phyloP scores from a whole-genome alignment of 148 eudicot species.

The Rhododendron ferrugineum region DNA sequence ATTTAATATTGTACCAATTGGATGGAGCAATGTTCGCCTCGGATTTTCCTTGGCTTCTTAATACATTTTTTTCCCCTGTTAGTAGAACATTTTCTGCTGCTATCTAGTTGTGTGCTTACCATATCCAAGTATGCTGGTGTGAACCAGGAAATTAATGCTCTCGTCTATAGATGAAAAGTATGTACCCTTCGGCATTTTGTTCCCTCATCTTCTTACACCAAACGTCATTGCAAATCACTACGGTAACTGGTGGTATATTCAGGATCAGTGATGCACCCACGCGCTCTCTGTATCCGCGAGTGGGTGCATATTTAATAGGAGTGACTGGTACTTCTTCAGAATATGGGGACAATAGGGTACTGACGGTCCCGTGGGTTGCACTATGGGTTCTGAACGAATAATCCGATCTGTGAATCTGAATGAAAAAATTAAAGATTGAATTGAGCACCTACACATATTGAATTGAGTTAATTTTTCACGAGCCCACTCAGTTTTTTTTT shows the following conservation, averaged over 20 bases:
- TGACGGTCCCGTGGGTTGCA: rapidly evolving
- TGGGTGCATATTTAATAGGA: not conserved
- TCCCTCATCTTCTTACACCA: not conserved
- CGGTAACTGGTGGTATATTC: not conserved
- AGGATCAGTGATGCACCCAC: not conserved
- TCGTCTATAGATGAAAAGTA: not conserved
- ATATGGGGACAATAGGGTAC: too few relatives aligned
- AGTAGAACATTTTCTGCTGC: not conserved
- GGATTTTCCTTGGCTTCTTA: not conserved
- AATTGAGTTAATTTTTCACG: too few relatives aligned
- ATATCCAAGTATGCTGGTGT: not conserved
- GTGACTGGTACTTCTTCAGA: not conserved
- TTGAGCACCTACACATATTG: too few relatives aligned
- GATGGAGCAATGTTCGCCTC: not conserved
- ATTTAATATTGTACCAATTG: conserved; percentile 7
- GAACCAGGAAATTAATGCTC: not conserved
- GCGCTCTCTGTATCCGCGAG: not conserved
- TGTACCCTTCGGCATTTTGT: not conserved
- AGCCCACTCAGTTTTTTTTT: too few relatives aligned
- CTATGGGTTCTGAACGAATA: too few relatives aligned
- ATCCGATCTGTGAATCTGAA: too few relatives aligned
- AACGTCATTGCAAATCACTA: not conserved
- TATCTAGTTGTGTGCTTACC: not conserved
- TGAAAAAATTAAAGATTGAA: too few relatives aligned
- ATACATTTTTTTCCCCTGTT: not conserved